Evolutionary conservation across 2,329 filamentous ascomycete genomes (phyloP).

Genomic region (Geosmithia morbida): DNA sequence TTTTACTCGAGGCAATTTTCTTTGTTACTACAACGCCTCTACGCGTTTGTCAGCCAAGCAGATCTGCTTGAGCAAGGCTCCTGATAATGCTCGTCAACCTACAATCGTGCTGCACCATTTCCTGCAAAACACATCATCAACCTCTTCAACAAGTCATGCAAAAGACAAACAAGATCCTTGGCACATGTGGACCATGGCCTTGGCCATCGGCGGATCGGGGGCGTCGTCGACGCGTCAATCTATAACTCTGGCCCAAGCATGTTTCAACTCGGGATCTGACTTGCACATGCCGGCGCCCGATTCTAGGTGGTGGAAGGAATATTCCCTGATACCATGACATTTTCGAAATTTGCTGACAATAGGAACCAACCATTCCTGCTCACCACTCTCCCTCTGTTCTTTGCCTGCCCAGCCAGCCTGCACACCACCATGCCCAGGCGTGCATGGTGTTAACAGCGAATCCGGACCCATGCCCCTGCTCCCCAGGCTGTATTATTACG

Average conservation of each 20-base stretch:
- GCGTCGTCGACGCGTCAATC: background rate
- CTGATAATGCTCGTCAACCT: too few species aligned
- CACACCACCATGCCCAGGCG: too few species aligned
- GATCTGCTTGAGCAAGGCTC: too few species aligned
- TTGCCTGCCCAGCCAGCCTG: too few species aligned
- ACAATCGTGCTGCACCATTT: too few species aligned
- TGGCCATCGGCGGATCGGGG: background rate
- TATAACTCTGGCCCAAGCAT: background rate
- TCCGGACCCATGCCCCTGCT: background rate
- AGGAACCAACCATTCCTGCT: too few species aligned
- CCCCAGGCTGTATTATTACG: background rate
- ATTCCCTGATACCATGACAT: background rate
- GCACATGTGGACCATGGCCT: too few species aligned
- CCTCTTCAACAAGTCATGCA: background rate
- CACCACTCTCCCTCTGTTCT: too few species aligned
- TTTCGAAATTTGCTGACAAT: background rate
- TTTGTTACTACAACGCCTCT: background rate
- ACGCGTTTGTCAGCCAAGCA: background rate
- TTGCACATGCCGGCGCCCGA: background rate
- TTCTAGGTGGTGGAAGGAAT: background rate
- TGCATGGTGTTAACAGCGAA: background rate
- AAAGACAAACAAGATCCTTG: background rate
- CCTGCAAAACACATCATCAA: too few species aligned
- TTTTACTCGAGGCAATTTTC: background rate
- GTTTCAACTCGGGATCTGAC: too few species aligned